phyloP scores from a whole-genome alignment of 2,329 filamentous ascomycete genomes.

The Elsinoe ampelina region DNA sequence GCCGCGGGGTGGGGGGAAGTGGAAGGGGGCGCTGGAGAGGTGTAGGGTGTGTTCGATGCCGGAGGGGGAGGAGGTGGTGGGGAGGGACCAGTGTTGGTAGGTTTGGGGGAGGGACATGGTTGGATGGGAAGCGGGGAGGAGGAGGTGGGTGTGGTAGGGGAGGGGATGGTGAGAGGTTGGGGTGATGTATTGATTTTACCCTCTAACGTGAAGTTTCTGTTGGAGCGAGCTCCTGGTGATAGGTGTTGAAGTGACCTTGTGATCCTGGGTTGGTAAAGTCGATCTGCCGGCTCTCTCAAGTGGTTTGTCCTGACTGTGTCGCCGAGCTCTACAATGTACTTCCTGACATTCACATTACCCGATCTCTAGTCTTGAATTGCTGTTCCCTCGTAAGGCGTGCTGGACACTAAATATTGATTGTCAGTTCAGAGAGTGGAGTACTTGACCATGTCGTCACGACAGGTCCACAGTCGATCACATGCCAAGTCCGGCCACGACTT shows the following conservation, averaged over 20 bases:
- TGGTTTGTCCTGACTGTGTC: not conserved
- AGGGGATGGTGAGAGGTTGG: no score
- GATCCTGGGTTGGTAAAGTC: no score
- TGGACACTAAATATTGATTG: no score
- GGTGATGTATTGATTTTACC: no score
- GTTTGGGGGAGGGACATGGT: not conserved
- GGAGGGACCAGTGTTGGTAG: slow-evolving; percentile 15
- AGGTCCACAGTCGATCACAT: not conserved
- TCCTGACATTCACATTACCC: no score
- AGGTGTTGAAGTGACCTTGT: no score
- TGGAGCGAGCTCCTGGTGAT: no score
- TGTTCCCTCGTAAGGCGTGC: no score
- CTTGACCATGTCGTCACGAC: not conserved
- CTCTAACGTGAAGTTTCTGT: no score
- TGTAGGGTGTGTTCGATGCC: slow-evolving; percentile 29
- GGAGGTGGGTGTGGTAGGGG: no score
- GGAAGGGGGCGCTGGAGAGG: slow-evolving; percentile 23
- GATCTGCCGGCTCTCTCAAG: no score
- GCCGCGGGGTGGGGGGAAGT: slow-evolving; percentile 15
- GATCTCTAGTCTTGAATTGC: no score
- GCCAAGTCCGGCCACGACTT: not conserved
- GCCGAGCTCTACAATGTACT: not conserved
- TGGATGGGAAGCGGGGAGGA: not conserved
- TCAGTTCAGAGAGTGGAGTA: not conserved
- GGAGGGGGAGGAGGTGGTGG: slow-evolving; percentile 19